phyloP scores from a whole-genome alignment of 2,329 filamentous ascomycete genomes.

The Fusarium falciforme region DNA sequence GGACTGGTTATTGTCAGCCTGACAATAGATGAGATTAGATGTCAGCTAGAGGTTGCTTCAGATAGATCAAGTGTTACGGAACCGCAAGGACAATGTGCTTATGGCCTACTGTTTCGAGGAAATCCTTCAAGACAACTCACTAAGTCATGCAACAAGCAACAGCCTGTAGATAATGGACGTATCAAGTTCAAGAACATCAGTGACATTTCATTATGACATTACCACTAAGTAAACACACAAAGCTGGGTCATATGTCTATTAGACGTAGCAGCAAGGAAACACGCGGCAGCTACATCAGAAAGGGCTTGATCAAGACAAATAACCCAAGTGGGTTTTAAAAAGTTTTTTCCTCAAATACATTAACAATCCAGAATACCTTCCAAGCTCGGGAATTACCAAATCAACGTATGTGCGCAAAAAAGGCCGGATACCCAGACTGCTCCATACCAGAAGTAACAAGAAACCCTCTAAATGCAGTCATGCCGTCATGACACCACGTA shows the following conservation, averaged over 20 bases:
- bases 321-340: conserved; percentile 44
- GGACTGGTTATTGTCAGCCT: not conserved
- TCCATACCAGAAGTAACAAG: conserved; percentile 41
- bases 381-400: conserved; percentile 42
- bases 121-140: not conserved
- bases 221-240: conserved; percentile 17
- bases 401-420: conserved; percentile 46
- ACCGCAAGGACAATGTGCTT: not conserved
- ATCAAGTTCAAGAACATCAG: not conserved
- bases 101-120: not conserved
- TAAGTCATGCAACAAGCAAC: not conserved
- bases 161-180: not conserved
- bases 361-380: conserved; percentile 47
- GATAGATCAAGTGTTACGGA: not conserved
- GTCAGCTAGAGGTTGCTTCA: not conserved
- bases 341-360: conserved; percentile 45
- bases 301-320: conserved; percentile 41
- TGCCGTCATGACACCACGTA: conserved; percentile 44
- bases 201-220: conserved; percentile 24
- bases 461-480: conserved; percentile 48
- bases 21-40: not conserved
- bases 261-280: conserved; percentile 42
- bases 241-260: conserved; percentile 45
- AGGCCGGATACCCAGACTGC: conserved; percentile 40
- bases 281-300: conserved; percentile 41